Percentiles rank a stretch among this genome's conserved stretches.
These are phyloP conservation scores for Myotisia sp. DNA, from an alignment of 2,329 filamentous ascomycete species.

Conservation along the genomic window DNA sequence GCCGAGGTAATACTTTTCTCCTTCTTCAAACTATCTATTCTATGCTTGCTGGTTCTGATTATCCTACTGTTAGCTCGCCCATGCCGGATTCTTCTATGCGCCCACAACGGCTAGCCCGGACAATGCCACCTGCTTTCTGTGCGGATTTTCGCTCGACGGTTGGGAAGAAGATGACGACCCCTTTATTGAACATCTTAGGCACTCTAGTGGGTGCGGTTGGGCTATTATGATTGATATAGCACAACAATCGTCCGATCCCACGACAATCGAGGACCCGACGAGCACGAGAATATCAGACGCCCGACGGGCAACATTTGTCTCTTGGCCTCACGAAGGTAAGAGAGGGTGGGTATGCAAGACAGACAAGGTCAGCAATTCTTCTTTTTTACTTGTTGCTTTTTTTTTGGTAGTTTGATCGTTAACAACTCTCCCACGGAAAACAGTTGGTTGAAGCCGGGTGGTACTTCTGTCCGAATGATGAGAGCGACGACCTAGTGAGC, in stretches of 20 bases:
- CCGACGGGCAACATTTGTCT: slow-evolving; percentile 68
- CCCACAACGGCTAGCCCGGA: slow-evolving; percentile 63
- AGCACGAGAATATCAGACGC: slow-evolving; percentile 58
- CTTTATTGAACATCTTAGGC: slow-evolving; percentile 68
- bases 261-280: slow-evolving; percentile 55
- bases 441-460: slow-evolving; percentile 84
- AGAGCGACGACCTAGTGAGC: slow-evolving; percentile 76
- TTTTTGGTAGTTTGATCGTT: slow-evolving; percentile 1
- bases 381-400: slow-evolving; percentile 6
- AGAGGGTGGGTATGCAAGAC: slow-evolving; percentile 80
- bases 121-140: slow-evolving; percentile 82
- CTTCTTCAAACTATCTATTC: slow-evolving; percentile 12
- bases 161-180: slow-evolving; percentile 85
- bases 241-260: slow-evolving; percentile 29
- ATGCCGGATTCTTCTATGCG: slow-evolving; percentile 80
- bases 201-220: slow-evolving; percentile 74
- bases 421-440: slow-evolving; percentile 3
- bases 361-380: slow-evolving; percentile 49
- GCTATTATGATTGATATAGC: slow-evolving; percentile 56
- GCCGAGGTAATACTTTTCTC: slow-evolving; percentile 43
- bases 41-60: too few species aligned
- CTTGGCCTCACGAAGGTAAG: slow-evolving; percentile 67
- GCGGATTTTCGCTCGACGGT: slow-evolving; percentile 68
- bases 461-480: slow-evolving; percentile 75
- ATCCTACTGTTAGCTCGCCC: slow-evolving; percentile 51